Percentiles rank a stretch among this genome's conserved stretches.
These are phyloP conservation scores for Mycena rebaudengoi DNA, from an alignment of 768 basidiomycete genomes.

Conservation along the genomic window DNA sequence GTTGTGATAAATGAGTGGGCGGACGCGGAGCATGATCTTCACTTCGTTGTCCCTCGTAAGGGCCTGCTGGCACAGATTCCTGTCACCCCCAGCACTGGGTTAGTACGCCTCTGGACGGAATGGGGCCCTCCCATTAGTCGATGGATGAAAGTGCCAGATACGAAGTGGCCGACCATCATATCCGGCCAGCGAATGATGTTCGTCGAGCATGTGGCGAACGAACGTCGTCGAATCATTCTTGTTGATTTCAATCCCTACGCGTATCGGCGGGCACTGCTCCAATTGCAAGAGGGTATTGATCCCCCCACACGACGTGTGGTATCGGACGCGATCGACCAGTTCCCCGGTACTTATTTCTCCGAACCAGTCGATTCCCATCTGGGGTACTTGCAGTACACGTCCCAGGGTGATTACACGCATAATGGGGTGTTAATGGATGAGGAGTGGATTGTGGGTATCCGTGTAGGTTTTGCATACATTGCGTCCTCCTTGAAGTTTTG, in stretches of 20 bases:
- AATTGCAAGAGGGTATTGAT: too few species aligned
- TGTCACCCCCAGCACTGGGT: too few species aligned
- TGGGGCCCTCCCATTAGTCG: slow-evolving; percentile 1
- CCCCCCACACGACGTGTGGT: neutral
- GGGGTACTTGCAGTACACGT: slow-evolving; percentile 35
- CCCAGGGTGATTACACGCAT: slow-evolving; percentile 25
- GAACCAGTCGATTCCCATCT: slow-evolving; percentile 35
- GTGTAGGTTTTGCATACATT: slow-evolving; percentile 40
- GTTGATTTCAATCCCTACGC: slow-evolving; percentile 9
- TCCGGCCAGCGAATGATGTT: neutral
- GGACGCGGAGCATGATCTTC: neutral
- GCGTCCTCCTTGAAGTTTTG: neutral
- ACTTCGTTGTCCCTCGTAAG: neutral
- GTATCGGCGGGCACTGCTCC: neutral
- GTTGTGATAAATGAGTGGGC: neutral
- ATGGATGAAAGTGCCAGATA: neutral
- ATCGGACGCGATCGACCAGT: neutral
- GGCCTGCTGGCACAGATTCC: neutral
- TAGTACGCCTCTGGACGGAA: neutral
- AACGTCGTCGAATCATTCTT: neutral
- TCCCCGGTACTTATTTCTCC: slow-evolving; percentile 31
- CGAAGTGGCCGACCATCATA: neutral
- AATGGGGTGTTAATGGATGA: slow-evolving; percentile 51
- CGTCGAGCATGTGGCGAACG: neutral
- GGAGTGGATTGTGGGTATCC: slow-evolving; percentile 47